These are phyloP conservation scores for Ceratopteris richardii DNA, from an alignment of 75 land plant genomes.

Conservation along the genomic window DNA sequence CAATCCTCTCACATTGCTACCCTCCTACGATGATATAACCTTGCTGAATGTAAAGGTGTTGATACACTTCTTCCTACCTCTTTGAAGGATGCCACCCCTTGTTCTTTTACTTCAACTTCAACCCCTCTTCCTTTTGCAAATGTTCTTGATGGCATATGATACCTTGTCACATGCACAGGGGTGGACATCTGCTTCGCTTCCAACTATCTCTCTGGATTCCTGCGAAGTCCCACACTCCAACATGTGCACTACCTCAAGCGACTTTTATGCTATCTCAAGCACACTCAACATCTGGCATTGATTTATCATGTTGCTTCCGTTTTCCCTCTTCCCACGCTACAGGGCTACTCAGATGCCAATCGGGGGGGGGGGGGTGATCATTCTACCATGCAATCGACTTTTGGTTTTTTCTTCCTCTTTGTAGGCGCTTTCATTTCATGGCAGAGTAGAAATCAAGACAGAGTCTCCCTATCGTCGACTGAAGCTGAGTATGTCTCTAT, in stretches of 20 bases:
- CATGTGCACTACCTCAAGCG: background rate
- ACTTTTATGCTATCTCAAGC: constrained; percentile 4
- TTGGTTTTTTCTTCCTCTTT: constrained; percentile 3
- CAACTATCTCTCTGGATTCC: background rate
- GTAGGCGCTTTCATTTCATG: constrained; percentile 10
- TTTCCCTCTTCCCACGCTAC: background rate
- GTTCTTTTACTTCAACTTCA: background rate
- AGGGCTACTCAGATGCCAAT: constrained; percentile 23
- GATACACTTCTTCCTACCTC: background rate
- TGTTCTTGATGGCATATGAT: background rate
- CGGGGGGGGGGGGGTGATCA: constrained; percentile 9
- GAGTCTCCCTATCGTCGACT: too few relatives aligned
- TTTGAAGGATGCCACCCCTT: background rate
- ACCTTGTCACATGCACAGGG: constrained; percentile 6
- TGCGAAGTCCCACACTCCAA: background rate
- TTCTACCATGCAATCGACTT: constrained; percentile 2
- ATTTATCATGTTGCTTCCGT: background rate
- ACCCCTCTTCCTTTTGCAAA: background rate
- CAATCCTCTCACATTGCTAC: background rate
- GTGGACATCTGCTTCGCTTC: constrained; percentile 1
- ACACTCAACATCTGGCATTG: constrained; percentile 14
- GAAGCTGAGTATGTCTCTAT: too few relatives aligned
- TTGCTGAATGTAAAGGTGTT: background rate
- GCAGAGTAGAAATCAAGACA: constrained; percentile 15
- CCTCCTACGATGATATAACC: background rate